Percentiles rank a stretch among this genome's conserved stretches.
Evolutionary conservation across 73 alveolate species (phyloP).

Genomic region (Paramecium biaurelia): DNA sequence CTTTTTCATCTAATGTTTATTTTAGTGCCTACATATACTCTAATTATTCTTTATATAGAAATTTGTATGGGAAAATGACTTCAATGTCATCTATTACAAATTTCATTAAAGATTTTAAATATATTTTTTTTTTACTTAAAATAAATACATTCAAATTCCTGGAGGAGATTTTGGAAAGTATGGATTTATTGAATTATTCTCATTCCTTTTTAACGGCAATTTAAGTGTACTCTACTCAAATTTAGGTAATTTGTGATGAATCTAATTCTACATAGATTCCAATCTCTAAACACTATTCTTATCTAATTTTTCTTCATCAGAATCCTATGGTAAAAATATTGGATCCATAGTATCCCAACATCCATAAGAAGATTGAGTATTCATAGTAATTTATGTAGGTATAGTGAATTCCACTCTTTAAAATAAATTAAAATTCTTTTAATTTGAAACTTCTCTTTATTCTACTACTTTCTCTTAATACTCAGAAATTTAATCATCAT

Average conservation of each 20-base stretch:
- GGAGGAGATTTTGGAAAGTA: conserved; percentile 15
- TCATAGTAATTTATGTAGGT: not conserved
- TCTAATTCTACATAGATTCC: not conserved
- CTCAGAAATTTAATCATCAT: not conserved
- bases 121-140: not conserved
- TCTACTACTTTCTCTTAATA: not conserved
- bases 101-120: conserved; percentile 13
- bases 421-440: not conserved
- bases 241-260: not conserved
- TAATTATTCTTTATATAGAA: conserved; percentile 77
- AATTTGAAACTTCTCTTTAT: not conserved
- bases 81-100: conserved; percentile 72
- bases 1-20: conserved; percentile 73
- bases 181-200: not conserved
- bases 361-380: not conserved
- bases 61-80: conserved; percentile 74
- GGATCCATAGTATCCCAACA: conserved; percentile 23
- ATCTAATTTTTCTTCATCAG: not conserved
- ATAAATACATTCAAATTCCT: conserved; percentile 2
- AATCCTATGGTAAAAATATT: not conserved
- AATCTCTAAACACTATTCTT: not conserved
- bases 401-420: not conserved
- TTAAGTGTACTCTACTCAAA: not conserved
- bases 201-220: conserved; percentile 19
- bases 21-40: conserved; percentile 78